Evolutionary conservation across 164 flowering plant species (phyloP).

Genomic region (Nymphaea thermarum): DNA sequence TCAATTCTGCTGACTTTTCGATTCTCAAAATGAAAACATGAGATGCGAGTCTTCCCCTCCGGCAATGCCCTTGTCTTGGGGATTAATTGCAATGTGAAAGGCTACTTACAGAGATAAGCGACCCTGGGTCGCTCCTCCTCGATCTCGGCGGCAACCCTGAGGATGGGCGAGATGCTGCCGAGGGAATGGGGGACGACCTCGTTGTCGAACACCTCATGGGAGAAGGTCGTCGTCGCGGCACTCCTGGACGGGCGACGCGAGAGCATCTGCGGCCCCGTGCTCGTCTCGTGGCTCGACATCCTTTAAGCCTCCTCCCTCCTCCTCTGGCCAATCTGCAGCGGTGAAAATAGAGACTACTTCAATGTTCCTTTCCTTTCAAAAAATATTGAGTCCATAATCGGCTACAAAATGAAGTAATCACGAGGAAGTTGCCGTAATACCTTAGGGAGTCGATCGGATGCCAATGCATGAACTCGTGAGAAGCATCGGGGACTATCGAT

Average conservation of each 20-base stretch:
- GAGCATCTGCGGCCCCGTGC: slow-evolving; percentile 33
- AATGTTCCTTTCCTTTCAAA: background rate
- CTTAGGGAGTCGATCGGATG: background rate
- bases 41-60: too few relatives aligned
- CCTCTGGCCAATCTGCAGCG: background rate
- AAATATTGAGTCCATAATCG: too few relatives aligned
- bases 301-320: background rate
- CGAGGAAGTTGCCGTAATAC: background rate
- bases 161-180: slow-evolving; percentile 70
- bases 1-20: too few relatives aligned
- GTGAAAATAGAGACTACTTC: background rate
- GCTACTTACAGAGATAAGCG: slow-evolving; percentile 76
- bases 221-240: slow-evolving; percentile 65
- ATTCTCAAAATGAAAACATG: too few relatives aligned
- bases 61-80: too few relatives aligned
- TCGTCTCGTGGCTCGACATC: slow-evolving; percentile 14
- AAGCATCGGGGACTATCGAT: background rate
- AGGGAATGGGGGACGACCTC: slow-evolving; percentile 93
- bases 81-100: background rate
- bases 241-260: slow-evolving; percentile 61
- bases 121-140: slow-evolving; percentile 81
- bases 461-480: background rate
- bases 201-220: slow-evolving; percentile 85
- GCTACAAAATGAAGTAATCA: too few relatives aligned
- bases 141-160: slow-evolving; percentile 86